Evolutionary conservation across 306 rosid genomes (phyloP).

Genomic region (Mimosa bimucronata): DNA sequence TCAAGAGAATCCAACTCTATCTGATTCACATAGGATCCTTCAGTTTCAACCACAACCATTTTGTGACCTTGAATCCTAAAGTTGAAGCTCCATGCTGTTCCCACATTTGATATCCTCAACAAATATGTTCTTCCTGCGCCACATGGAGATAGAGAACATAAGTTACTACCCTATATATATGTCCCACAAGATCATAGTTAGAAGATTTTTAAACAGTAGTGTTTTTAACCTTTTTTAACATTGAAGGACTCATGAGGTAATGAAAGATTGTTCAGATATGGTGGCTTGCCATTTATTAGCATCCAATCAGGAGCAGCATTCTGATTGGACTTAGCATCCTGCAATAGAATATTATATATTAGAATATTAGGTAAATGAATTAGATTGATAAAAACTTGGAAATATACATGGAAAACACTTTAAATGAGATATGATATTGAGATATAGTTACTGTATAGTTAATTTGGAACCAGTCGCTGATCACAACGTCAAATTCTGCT

Average conservation of each 20-base stretch:
- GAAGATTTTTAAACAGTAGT: background rate
- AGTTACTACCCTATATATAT: background rate
- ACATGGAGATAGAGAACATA: conserved; percentile 26
- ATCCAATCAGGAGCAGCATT: conserved; percentile 47
- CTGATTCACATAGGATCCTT: conserved; percentile 81
- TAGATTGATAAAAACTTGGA: background rate
- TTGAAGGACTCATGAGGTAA: conserved; percentile 55
- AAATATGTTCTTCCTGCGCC: conserved; percentile 71
- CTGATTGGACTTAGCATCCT: conserved; percentile 49
- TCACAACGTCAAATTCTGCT: conserved; percentile 75
- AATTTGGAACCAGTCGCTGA: conserved; percentile 75
- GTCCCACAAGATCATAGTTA: conserved; percentile 20
- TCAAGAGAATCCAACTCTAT: conserved; percentile 70
- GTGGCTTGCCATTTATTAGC: conserved; percentile 77
- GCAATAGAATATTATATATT: conserved; percentile 18
- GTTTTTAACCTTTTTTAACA: conserved; percentile 64
- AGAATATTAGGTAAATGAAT: background rate
- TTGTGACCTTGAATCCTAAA: conserved; percentile 78
- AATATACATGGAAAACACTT: background rate
- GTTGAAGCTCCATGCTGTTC: conserved; percentile 71
- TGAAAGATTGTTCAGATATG: conserved; percentile 45
- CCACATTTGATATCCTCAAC: conserved; percentile 89
- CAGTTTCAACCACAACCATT: conserved; percentile 76
- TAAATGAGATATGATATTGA: background rate
- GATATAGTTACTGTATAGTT: conserved; percentile 68